phyloP scores from a whole-genome alignment of 106 monocot genomes.

The Dactylorhiza incarnata region DNA sequence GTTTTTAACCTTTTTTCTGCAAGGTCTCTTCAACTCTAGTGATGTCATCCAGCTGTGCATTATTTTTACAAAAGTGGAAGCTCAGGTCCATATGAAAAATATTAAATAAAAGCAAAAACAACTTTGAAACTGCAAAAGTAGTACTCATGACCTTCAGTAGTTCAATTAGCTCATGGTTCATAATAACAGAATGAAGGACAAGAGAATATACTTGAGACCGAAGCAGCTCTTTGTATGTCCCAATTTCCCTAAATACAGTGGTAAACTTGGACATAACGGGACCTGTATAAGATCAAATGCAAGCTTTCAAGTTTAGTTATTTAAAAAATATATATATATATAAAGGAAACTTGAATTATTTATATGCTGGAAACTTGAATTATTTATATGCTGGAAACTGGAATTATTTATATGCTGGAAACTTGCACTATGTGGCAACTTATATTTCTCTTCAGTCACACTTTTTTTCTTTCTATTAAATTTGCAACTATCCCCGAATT shows the following conservation, averaged over 20 bases:
- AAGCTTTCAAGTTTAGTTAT: background rate
- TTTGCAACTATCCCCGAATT: too few species aligned
- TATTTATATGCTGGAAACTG: background rate
- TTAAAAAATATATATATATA: background rate
- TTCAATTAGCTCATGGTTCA: background rate
- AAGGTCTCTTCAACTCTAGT: background rate
- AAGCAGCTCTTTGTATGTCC: conserved; percentile 94
- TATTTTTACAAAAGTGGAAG: background rate
- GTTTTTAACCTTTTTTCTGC: background rate
- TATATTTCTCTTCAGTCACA: background rate
- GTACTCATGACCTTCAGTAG: background rate
- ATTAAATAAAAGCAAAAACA: background rate
- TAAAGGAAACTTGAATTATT: background rate
- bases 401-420: background rate
- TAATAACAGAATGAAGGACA: background rate
- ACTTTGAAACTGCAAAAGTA: background rate
- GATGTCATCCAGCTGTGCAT: background rate
- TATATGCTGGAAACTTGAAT: too few species aligned
- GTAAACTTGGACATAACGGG: conserved; percentile 97
- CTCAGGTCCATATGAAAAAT: background rate
- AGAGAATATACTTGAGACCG: conserved; percentile 62
- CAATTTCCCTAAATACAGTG: conserved; percentile 80
- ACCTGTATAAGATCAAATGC: conserved; percentile 27
- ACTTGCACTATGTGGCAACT: background rate
- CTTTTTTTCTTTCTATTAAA: background rate